Conservation (phyloP, 73 alveolate genomes). For the Diophrys sp. region DNA sequence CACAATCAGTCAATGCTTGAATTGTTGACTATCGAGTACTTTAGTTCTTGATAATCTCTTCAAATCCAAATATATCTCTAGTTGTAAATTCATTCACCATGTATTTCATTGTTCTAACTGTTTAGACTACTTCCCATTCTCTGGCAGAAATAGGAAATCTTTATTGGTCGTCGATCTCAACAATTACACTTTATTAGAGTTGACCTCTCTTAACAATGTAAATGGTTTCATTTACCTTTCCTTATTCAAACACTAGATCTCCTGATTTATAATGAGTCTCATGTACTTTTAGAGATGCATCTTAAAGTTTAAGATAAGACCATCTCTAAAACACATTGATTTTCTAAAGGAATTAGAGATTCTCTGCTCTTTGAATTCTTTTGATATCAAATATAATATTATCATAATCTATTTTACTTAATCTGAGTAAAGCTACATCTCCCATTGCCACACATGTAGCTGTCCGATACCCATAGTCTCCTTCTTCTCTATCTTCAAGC, state of each 20-base stretch:
- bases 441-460: neutral
- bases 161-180: neutral
- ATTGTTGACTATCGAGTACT: neutral
- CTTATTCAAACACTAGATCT: neutral
- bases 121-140: neutral
- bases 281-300: neutral
- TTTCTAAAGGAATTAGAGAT: neutral
- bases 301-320: neutral
- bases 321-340: neutral
- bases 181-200: neutral
- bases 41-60: neutral
- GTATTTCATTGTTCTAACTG: neutral
- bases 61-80: neutral
- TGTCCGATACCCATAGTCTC: neutral
- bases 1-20: neutral
- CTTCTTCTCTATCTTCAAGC: neutral
- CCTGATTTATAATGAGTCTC: neutral
- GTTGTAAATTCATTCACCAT: neutral
- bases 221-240: neutral
- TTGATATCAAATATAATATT: neutral
- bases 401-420: neutral
- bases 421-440: neutral
- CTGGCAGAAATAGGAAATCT: neutral
- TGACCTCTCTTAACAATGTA: neutral
- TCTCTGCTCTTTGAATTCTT: neutral